A percentile compares a stretch with the other conserved stretches of the same genome.
These are phyloP conservation scores for Sonneratia caseolaris DNA, from an alignment of 345 rosid species.

Conservation along the genomic window DNA sequence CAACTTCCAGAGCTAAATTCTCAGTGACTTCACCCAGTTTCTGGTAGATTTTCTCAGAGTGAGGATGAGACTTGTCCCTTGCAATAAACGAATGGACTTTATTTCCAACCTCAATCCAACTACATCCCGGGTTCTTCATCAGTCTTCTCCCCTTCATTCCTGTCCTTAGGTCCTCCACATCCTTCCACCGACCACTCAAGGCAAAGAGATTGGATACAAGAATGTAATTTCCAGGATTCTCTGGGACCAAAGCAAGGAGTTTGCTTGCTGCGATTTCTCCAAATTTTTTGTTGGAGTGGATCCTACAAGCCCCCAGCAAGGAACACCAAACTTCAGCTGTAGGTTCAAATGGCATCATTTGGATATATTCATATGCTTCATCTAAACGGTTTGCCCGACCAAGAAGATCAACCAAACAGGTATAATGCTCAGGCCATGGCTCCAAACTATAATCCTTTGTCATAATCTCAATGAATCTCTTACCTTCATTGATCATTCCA, in stretches of 20 bases:
- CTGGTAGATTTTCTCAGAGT: slow-evolving; percentile 39
- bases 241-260: slow-evolving; percentile 44
- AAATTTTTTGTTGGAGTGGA: slow-evolving; percentile 55
- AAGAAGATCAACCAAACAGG: slow-evolving; percentile 76
- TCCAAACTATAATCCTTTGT: slow-evolving; percentile 44
- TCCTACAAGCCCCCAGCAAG: slow-evolving; percentile 62
- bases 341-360: slow-evolving; percentile 52
- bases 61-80: slow-evolving; percentile 74
- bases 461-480: slow-evolving; percentile 48
- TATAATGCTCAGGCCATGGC: slow-evolving; percentile 87
- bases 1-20: slow-evolving; percentile 48
- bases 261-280: slow-evolving; percentile 60
- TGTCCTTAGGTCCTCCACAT: slow-evolving; percentile 50
- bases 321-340: slow-evolving; percentile 87
- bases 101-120: slow-evolving; percentile 72
- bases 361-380: slow-evolving; percentile 63
- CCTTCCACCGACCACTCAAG: slow-evolving; percentile 59
- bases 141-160: slow-evolving; percentile 63
- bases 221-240: slow-evolving; percentile 73
- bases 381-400: slow-evolving; percentile 62
- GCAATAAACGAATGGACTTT: slow-evolving; percentile 65
- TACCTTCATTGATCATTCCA: slow-evolving; percentile 63
- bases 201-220: slow-evolving; percentile 76
- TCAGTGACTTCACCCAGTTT: slow-evolving; percentile 41
- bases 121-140: slow-evolving; percentile 79